Conservation (phyloP, 2,329 filamentous ascomycete genomes). For the Pyricularia sp. region DNA sequence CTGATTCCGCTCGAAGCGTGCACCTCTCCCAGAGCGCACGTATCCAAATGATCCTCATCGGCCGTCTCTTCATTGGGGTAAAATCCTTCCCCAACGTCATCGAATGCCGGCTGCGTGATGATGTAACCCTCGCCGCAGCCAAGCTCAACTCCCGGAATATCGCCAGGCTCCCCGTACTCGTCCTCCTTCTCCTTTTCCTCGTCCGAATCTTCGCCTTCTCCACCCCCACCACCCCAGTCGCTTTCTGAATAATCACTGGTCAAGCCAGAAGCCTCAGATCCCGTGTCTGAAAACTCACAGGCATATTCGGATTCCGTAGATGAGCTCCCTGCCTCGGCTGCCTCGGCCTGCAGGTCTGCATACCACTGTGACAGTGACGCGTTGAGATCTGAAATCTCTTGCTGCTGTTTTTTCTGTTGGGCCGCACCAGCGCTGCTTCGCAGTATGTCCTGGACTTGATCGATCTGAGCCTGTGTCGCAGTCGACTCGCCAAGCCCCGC, state of each 20-base stretch:
- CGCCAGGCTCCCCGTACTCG: constrained; percentile 50
- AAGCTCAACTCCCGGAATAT: constrained; percentile 64
- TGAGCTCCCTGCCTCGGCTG: constrained; percentile 20
- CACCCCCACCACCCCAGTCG: constrained; percentile 11
- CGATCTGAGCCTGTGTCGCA: constrained; percentile 7
- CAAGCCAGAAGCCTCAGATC: constrained; percentile 39
- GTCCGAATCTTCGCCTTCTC: constrained; percentile 15
- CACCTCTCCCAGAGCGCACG: constrained; percentile 67
- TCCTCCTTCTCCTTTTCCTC: constrained; percentile 41
- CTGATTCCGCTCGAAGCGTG: constrained; percentile 86
- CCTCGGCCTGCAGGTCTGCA: constrained; percentile 19
- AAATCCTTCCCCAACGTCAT: constrained; percentile 73
- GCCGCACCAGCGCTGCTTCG: constrained; percentile 13
- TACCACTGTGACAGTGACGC: constrained; percentile 27
- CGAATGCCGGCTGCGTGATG: constrained; percentile 83
- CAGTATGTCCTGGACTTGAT: constrained; percentile 8
- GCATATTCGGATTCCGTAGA: constrained; percentile 41
- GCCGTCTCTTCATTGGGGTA: constrained; percentile 59
- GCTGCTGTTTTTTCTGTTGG: neutral
- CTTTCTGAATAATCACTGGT: constrained; percentile 37
- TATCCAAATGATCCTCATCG: constrained; percentile 72
- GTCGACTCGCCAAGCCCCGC: constrained; percentile 11
- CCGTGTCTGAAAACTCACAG: constrained; percentile 49
- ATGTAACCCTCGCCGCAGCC: constrained; percentile 65
- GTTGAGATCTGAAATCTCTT: constrained; percentile 16